Percentiles rank a stretch among this genome's conserved stretches.
These are phyloP conservation scores for Platanthera zijinensis DNA, from an alignment of 106 monocot genomes.

Conservation along the genomic window DNA sequence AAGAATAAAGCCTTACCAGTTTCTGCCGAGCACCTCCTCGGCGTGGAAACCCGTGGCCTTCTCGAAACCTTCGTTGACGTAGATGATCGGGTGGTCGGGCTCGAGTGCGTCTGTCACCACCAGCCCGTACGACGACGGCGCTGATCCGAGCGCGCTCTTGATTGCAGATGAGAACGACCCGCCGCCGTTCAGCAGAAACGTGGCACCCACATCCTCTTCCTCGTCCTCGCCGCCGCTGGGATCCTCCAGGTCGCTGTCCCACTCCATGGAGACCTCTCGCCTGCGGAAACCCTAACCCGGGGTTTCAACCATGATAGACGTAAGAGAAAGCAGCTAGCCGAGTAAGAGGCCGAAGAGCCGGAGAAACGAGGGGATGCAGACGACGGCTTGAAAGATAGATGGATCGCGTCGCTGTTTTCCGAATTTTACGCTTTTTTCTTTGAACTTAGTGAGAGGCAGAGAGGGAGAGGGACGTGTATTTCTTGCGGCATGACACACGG, in stretches of 20 bases:
- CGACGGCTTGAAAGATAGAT: neutral
- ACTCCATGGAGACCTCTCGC: slow-evolving; percentile 14
- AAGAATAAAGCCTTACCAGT: slow-evolving; percentile 46
- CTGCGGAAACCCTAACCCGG: neutral
- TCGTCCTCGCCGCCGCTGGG: slow-evolving; percentile 24
- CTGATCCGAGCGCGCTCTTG: slow-evolving; percentile 10
- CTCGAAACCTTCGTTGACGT: slow-evolving; percentile 85
- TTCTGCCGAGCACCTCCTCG: slow-evolving; percentile 90
- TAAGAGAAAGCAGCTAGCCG: neutral
- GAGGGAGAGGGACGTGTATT: neutral
- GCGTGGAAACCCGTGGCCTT: slow-evolving; percentile 79
- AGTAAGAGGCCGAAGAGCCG: neutral
- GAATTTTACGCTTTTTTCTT: neutral
- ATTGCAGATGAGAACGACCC: slow-evolving; percentile 26
- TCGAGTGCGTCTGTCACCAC: slow-evolving; percentile 85
- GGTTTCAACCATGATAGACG: neutral
- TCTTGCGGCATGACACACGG: too few relatives aligned
- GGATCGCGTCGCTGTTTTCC: neutral
- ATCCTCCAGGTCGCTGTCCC: slow-evolving; percentile 28
- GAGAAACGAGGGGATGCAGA: neutral
- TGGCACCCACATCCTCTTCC: slow-evolving; percentile 13
- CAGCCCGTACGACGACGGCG: slow-evolving; percentile 56
- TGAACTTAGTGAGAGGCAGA: neutral
- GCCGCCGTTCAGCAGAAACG: slow-evolving; percentile 4
- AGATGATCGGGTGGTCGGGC: slow-evolving; percentile 76